Evolutionary conservation across 2,329 filamentous ascomycete species (phyloP), one percentile per base, ranked within the genome.

Genomic region (Trichoderma sp.): DNA sequence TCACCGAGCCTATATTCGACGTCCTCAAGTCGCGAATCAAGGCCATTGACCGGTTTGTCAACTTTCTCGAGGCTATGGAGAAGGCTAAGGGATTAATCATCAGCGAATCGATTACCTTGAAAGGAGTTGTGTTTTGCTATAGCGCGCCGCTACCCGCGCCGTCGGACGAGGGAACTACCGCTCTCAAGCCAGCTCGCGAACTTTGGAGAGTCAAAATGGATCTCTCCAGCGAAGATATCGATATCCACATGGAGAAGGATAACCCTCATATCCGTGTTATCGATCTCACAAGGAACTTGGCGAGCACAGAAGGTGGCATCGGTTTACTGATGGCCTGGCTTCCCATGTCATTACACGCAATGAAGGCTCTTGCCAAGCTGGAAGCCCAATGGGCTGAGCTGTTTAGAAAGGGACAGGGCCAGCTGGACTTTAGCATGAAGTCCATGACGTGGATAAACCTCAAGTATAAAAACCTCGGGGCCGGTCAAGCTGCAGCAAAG

Each of bases 91-190:
- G 82, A 17, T 82, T 84, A 61, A 84, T 91, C 39, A 80, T 81
- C 52, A 85, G 86, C 74, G 84, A 89, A 71, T 80, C 84, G 48
- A 83, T 90, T 66, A 87, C 86, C 17, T 81, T 94, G 66, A 81
- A 82, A 71, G 82, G 86, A 70, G 84, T 95, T 6, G 80, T 85
- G 3, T 93, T 95, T 76, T 86, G 83, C n/a, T 96, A 95, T 76
- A 82, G 81, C 63, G 76, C 81, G 42, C 64, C 68, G 22, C 4
- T 27, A n/a, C 42, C 63, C 19, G 19, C 27, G 32, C 27, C 52
- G 13, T 27, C 53, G 17, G 58, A 67, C 13, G 64, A 71, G 25
- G 29, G 54, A 54, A 22, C 56, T 61, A 29, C 10, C 27, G 63
- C 37, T 9, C 57, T 34, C 7, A 63, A 65, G 10, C 15, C 64